A percentile compares a stretch with the other conserved stretches of the same genome.
phyloP scores from a whole-genome alignment of 176 grass and related monocot genomes.

The Carex littledalei region DNA sequence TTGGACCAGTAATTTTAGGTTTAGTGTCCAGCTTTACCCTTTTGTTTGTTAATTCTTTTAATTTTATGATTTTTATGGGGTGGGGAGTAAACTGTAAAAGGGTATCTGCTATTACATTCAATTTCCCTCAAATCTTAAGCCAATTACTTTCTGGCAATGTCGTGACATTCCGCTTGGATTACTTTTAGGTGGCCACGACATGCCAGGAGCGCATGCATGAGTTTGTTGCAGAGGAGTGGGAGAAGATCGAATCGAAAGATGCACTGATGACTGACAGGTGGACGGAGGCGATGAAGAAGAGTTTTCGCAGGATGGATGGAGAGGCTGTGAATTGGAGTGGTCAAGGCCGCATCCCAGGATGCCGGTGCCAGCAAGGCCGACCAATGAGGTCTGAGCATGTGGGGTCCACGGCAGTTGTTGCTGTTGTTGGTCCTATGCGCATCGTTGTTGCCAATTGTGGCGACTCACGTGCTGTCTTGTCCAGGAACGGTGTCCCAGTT shows the following conservation, averaged over 20 bases:
- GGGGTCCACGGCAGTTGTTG: conserved; percentile 83
- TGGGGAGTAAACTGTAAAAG: background rate
- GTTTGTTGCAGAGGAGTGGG: conserved; percentile 52
- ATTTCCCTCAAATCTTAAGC: background rate
- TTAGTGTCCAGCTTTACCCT: background rate
- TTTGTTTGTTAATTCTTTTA: background rate
- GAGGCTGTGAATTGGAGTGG: conserved; percentile 41
- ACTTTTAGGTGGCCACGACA: conserved; percentile 47
- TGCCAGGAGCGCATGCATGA: conserved; percentile 76
- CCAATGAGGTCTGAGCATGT: conserved; percentile 72
- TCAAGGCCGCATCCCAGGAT: conserved; percentile 33
- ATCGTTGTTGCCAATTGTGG: conserved; percentile 80
- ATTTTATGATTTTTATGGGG: background rate
- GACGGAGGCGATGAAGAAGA: conserved; percentile 64
- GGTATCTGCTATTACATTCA: background rate
- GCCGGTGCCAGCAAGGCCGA: conserved; percentile 70
- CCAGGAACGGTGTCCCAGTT: conserved; percentile 49
- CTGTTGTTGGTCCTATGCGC: conserved; percentile 38
- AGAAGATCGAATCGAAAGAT: background rate
- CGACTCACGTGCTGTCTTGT: conserved; percentile 83
- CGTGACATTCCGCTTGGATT: background rate
- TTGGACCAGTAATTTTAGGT: background rate
- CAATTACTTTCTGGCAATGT: conserved; percentile 14
- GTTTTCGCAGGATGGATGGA: conserved; percentile 70
- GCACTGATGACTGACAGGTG: conserved; percentile 16